These are phyloP conservation scores for Geosmithia putterillii DNA, from an alignment of 2,329 filamentous ascomycete genomes.

Conservation along the genomic window DNA sequence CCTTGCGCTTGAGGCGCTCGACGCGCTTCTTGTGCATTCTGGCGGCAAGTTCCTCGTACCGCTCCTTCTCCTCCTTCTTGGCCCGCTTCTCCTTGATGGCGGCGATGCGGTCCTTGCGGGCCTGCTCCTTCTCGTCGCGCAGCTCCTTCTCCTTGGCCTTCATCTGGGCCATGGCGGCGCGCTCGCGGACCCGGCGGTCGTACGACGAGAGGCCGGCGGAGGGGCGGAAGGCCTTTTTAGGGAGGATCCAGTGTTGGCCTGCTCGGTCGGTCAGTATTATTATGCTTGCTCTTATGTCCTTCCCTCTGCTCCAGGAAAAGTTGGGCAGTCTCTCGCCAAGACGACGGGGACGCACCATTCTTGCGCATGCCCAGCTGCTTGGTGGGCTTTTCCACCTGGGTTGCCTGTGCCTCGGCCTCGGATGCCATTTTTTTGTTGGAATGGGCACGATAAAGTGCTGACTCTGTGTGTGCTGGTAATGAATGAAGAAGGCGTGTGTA, in stretches of 20 bases:
- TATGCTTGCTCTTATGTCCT: background rate
- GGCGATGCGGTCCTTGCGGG: conserved; percentile 66
- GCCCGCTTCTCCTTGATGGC: conserved; percentile 74
- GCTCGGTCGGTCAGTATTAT: conserved; percentile 2
- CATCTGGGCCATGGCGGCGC: conserved; percentile 58
- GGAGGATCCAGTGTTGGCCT: conserved; percentile 93
- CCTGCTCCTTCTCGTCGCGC: conserved; percentile 90
- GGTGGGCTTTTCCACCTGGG: conserved; percentile 10
- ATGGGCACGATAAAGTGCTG: too few species aligned
- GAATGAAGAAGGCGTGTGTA: too few species aligned
- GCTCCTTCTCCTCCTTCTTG: conserved; percentile 83
- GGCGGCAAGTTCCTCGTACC: conserved; percentile 87
- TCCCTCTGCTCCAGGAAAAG: background rate
- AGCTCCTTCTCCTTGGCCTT: conserved; percentile 93
- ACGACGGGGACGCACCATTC: conserved; percentile 51
- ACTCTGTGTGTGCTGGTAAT: background rate
- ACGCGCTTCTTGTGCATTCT: conserved; percentile 97
- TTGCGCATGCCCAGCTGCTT: conserved; percentile 58
- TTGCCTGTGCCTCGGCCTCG: conserved; percentile 18
- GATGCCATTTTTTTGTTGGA: conserved; percentile 16
- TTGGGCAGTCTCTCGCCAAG: background rate
- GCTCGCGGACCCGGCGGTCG: conserved; percentile 59
- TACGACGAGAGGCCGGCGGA: conserved; percentile 66
- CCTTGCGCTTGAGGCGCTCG: conserved; percentile 83
- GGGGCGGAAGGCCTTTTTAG: conserved; percentile 77